phyloP scores from a whole-genome alignment of 2,329 filamentous ascomycete species.

The Trichoderma aggressivum region DNA sequence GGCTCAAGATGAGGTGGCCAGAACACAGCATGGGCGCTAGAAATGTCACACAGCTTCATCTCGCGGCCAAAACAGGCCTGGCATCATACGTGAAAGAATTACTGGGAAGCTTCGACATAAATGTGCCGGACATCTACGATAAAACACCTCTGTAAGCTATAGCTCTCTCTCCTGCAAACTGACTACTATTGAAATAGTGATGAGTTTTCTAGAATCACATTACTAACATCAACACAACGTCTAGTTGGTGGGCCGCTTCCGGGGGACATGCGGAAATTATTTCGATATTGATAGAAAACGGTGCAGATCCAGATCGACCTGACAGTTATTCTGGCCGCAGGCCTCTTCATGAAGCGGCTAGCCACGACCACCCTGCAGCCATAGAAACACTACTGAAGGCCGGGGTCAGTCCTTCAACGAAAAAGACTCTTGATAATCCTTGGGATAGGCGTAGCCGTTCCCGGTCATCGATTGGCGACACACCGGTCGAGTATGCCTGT shows the following conservation, averaged over 20 bases:
- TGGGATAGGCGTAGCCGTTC: conserved; percentile 10
- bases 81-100: conserved; percentile 23
- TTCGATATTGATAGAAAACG: conserved; percentile 23
- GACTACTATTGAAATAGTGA: not conserved
- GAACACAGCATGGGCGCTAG: not conserved
- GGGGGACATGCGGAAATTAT: conserved; percentile 24
- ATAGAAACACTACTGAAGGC: conserved; percentile 33
- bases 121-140: conserved; percentile 18
- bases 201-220: not conserved
- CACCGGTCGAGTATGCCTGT: conserved; percentile 33
- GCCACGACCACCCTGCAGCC: conserved; percentile 29
- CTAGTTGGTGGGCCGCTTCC: conserved; percentile 27
- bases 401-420: conserved; percentile 34
- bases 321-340: conserved; percentile 26
- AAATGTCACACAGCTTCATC: conserved; percentile 18
- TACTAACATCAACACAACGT: not conserved
- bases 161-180: too few relatives aligned
- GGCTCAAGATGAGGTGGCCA: conserved; percentile 20
- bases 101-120: conserved; percentile 17
- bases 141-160: conserved; percentile 25
- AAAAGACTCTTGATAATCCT: conserved; percentile 24
- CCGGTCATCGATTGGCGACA: conserved; percentile 23
- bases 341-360: conserved; percentile 37
- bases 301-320: conserved; percentile 26
- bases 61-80: conserved; percentile 23